Evolutionary conservation across 225 moss, liverwort and hornwort species (phyloP), one percentile per base, ranked within the genome.

Genomic region (Lunularia cruciata): DNA sequence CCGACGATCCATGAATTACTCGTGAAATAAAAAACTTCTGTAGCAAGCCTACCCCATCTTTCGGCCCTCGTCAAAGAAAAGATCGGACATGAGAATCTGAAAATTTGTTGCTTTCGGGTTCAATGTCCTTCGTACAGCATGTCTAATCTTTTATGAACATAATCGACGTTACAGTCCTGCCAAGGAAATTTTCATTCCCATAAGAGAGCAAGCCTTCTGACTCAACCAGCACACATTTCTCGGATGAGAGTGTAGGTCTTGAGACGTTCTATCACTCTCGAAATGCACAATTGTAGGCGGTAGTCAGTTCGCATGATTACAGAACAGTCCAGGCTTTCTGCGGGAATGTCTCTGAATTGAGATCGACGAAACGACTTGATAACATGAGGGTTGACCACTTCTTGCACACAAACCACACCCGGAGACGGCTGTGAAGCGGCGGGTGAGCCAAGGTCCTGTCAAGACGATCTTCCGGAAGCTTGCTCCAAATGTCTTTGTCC

Each of bases 281-380:
- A 47, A 86, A 57, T 28, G 76, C 70, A 27, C 84, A 84, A 77
- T 86, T 83, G 69, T 84, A 90, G 27, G 88, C 90, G 18, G 83
- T 86, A 3, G 84, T 83, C 52, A 79, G 47, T 48, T 77, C 72
- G 27, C 88, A 84, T 15, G 90, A 84, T 70, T 88, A 88, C 78
- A 88, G 78, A 51, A 90, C 75, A 25, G 88, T 88, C 90, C 90
- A 90, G 14, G 90, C 88, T 71, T 86, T 90, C 55, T 90, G 90
- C 27, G 79, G 84, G 26, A 83, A 86, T 4, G 73, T 66, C 40
- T 79, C 47, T 39, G 56, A 78, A 63, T 84, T 83, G 57, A 78
- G 61, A 3, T 74, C 18, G 16, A 81, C 84, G 25, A 90, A 90
- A 31, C 83, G 75, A 35, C 80, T 78, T 2, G 86, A 81, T 38